Conservation (phyloP, 176 grass and related monocot species). For the Oryza glaberrima region DNA sequence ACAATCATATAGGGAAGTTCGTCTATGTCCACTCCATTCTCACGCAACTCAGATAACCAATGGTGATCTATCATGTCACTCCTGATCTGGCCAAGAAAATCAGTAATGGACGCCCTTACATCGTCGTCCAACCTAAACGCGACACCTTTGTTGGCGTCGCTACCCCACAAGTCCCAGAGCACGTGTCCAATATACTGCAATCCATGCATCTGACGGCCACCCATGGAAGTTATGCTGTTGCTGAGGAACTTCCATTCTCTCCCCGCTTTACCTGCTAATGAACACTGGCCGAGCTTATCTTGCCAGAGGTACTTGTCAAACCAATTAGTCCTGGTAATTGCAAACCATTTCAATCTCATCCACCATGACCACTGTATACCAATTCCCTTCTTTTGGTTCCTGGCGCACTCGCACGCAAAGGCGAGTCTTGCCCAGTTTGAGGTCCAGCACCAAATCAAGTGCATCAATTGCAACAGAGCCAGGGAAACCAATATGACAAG, state of each 20-base stretch:
- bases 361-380: background rate
- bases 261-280: background rate
- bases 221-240: background rate
- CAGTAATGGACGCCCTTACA: conserved; percentile 16
- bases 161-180: background rate
- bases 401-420: background rate
- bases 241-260: background rate
- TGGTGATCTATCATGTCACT: background rate
- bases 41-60: background rate
- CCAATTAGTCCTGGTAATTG: conserved; percentile 3
- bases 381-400: background rate
- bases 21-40: too few species aligned
- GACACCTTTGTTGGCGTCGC: background rate
- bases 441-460: conserved; percentile 20
- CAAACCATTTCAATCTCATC: background rate
- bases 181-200: background rate
- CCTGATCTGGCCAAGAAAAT: background rate
- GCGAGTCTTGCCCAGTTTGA: conserved; percentile 19
- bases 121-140: background rate
- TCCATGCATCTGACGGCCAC: conserved; percentile 1
- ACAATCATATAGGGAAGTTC: too few species aligned
- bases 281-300: background rate
- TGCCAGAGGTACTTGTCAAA: conserved; percentile 34
- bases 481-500: conserved; percentile 16
- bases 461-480: conserved; percentile 17